Conservation (phyloP, 768 basidiomycete genomes). For the Lyophyllum decastes region DNA sequence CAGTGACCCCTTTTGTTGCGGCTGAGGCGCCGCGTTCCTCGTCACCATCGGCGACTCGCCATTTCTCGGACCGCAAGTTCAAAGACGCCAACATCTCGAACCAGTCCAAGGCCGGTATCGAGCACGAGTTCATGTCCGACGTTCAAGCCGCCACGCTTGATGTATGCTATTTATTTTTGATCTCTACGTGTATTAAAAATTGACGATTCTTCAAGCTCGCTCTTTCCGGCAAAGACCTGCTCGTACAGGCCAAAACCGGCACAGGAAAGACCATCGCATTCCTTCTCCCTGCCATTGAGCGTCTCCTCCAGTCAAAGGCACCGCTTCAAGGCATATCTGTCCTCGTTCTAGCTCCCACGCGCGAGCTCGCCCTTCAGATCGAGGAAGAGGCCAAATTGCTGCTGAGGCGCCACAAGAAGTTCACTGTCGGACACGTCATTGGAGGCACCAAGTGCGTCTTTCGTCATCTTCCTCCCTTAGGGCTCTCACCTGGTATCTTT, state of each 20-base stretch:
- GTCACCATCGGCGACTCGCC: constrained; percentile 10
- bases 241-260: constrained; percentile 59
- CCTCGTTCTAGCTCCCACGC: constrained; percentile 70
- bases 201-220: constrained; percentile 29
- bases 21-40: not conserved
- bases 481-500: not conserved
- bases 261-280: constrained; percentile 60
- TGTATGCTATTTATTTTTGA: constrained; percentile 18
- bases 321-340: constrained; percentile 46
- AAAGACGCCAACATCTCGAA: constrained; percentile 37
- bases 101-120: constrained; percentile 41
- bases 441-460: constrained; percentile 52
- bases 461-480: not conserved
- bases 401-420: constrained; percentile 35
- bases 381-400: constrained; percentile 61
- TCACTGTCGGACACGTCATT: constrained; percentile 49
- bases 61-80: constrained; percentile 32
- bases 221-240: constrained; percentile 43
- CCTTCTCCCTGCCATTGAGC: constrained; percentile 74
- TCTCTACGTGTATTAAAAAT: not conserved
- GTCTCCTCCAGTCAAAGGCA: constrained; percentile 43
- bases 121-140: constrained; percentile 48
- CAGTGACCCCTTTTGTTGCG: not conserved
- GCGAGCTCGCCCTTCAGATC: constrained; percentile 74
- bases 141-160: constrained; percentile 52